Evolutionary conservation across 345 rosid genomes (phyloP).

Genomic region (Sonneratia alba): DNA sequence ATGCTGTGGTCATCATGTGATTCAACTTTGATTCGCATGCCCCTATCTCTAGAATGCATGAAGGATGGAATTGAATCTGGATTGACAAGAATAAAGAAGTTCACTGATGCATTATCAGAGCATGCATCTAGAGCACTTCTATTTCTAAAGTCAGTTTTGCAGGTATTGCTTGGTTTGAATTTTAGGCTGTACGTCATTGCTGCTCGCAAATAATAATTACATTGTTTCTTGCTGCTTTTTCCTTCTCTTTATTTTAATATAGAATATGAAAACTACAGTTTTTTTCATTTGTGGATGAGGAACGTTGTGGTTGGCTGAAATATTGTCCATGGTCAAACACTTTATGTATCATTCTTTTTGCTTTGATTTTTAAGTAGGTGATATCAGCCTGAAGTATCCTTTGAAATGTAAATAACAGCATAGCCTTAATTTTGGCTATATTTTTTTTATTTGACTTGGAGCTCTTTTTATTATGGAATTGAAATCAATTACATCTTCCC

Average conservation of each 20-base stretch:
- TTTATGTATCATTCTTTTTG: background rate
- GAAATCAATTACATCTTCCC: background rate
- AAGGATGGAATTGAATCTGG: conserved; percentile 74
- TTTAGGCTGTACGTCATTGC: background rate
- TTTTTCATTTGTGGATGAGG: background rate
- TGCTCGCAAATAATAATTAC: background rate
- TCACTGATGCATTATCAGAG: conserved; percentile 58
- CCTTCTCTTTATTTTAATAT: background rate
- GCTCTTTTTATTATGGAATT: background rate
- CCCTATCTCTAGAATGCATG: conserved; percentile 64
- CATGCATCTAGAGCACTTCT: conserved; percentile 69
- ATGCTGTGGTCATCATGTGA: conserved; percentile 58
- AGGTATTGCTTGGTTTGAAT: conserved; percentile 36
- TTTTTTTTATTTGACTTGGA: background rate
- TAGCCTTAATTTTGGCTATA: background rate
- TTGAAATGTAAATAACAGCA: background rate
- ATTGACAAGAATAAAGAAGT: conserved; percentile 44
- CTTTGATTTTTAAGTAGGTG: background rate
- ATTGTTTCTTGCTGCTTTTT: background rate
- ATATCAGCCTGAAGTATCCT: background rate
- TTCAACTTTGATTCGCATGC: conserved; percentile 86
- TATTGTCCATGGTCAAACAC: background rate
- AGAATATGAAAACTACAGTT: background rate
- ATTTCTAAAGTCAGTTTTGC: conserved; percentile 68
- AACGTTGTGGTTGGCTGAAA: background rate